Evolutionary conservation across 2,329 filamentous ascomycete species (phyloP).

Genomic region (Lecanoromycetidae sp.): DNA sequence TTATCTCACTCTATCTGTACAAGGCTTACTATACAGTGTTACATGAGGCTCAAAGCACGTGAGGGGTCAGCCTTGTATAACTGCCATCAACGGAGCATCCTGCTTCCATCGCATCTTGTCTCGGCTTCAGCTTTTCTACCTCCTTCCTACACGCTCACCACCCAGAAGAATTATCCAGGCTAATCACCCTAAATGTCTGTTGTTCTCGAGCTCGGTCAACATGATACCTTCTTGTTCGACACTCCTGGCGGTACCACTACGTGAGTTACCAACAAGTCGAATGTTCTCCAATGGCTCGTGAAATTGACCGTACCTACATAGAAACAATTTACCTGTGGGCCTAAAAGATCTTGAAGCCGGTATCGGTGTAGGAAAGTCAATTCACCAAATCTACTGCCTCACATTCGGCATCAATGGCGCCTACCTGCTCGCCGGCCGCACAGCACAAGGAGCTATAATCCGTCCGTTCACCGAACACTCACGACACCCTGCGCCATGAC

Average conservation of each 20-base stretch:
- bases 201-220: not conserved
- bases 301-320: not conserved
- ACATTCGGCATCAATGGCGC: constrained; percentile 4
- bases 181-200: too few species aligned
- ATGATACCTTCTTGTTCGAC: constrained; percentile 3
- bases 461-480: not conserved
- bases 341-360: constrained; percentile 1
- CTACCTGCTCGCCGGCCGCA: not conserved
- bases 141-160: not conserved
- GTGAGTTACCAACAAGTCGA: not conserved
- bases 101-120: too few species aligned
- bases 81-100: too few species aligned
- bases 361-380: not conserved
- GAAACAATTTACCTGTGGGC: constrained; percentile 1
- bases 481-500: not conserved
- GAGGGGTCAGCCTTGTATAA: too few species aligned
- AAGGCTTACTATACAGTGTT: too few species aligned
- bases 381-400: not conserved
- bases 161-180: too few species aligned
- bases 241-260: constrained; percentile 4
- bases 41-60: constrained; percentile 4
- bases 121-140: not conserved
- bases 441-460: not conserved
- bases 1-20: too few species aligned
- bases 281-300: not conserved